Evolutionary conservation across 2,329 filamentous ascomycete genomes (phyloP), one percentile per base, ranked within the genome.

Genomic region (Chalaropsis ovoidea): DNA sequence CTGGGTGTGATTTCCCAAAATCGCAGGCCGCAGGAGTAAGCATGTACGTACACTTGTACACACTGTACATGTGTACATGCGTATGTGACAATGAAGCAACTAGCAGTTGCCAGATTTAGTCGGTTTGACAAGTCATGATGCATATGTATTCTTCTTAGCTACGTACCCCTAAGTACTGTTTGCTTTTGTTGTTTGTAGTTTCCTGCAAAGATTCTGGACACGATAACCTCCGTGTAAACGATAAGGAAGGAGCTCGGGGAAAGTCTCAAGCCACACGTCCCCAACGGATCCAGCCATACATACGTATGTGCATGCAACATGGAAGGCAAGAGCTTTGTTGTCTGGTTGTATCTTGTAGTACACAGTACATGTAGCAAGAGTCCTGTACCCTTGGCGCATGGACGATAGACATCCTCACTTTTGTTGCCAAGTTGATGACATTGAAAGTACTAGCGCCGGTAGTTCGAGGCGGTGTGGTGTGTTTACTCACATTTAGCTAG

Each of bases 371-470:
- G 22, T 19, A 22, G 19, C 2, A 24, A 52, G 11, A 24, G 47
- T 10, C 8, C 35, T 39, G 1, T 39, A 39, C 35, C 5, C 35
- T 39, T 39, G 35, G 35, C 35, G 35, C 35, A 5, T 39, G 35
- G 35, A 7, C 35, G 8, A 39, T 7, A 10, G 35, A 10, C 4
- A 39, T 39, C 5, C 8, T 8, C 35, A 39, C 4, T 39, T 39
- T 39, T 10, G 8, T 39, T 39, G 35, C 35, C 24, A 56, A 8
- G 17, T 35, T 35, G 24, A 11, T 58, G 27, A 35, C 17, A 39
- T 35, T 31, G 54, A 31, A 47, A 58, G 54, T 19, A 39, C 54
- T 58, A 58, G 54, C 54, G 54, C 31, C 54, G 54, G 54, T 13
- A 58, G 54, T 58, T 58, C 17, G 27, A 58, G 54, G 22, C 47